These are phyloP conservation scores for Mucor irregularis DNA, from an alignment of 371 early-diverging fungal genomes.

Conservation along the genomic window DNA sequence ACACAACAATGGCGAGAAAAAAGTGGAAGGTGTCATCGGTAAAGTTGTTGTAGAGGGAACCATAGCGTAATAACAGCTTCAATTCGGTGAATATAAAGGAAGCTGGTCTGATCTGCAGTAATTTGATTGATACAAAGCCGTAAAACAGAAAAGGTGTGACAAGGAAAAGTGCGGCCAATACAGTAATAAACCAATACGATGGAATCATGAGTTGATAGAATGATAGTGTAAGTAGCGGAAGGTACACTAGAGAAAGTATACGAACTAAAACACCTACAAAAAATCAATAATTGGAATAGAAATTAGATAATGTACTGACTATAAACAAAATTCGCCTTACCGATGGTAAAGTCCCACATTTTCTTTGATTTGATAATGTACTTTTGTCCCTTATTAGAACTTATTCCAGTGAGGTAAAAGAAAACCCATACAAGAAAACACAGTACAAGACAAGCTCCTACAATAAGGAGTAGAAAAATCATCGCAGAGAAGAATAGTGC, in stretches of 20 bases:
- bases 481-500: slow-evolving; percentile 42
- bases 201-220: slow-evolving; percentile 50
- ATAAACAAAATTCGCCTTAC: slow-evolving; percentile 21
- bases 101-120: slow-evolving; percentile 39
- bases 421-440: slow-evolving; percentile 17
- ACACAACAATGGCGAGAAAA: slow-evolving; percentile 41
- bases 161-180: slow-evolving; percentile 32
- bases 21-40: slow-evolving; percentile 51
- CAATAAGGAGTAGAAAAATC: slow-evolving; percentile 28
- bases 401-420: slow-evolving; percentile 1
- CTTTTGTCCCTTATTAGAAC: not conserved
- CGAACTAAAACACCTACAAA: slow-evolving; percentile 36
- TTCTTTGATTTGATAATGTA: slow-evolving; percentile 1
- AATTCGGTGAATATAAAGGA: slow-evolving; percentile 49
- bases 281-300: not conserved
- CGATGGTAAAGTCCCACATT: slow-evolving; percentile 27
- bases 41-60: slow-evolving; percentile 52
- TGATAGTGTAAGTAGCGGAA: slow-evolving; percentile 34
- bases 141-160: slow-evolving; percentile 32
- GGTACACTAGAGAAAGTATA: slow-evolving; percentile 32
- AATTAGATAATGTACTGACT: no score
- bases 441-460: slow-evolving; percentile 24
- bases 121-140: slow-evolving; percentile 35
- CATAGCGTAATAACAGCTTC: slow-evolving; percentile 47
- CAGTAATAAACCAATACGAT: slow-evolving; percentile 30